phyloP scores from a whole-genome alignment of 73 alveolate genomes.

The Paramecium biaurelia region DNA sequence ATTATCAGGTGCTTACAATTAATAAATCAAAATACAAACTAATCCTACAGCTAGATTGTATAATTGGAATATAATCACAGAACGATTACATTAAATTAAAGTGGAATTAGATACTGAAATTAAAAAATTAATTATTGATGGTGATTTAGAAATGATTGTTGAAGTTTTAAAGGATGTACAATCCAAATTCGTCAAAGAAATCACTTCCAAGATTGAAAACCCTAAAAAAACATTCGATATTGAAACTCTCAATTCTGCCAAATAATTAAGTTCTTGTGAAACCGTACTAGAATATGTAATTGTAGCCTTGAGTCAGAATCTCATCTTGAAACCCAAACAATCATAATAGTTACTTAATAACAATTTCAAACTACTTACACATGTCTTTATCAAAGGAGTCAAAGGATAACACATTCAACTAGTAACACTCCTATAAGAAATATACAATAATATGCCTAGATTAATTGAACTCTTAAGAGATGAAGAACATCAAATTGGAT shows the following conservation, averaged over 20 bases:
- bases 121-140: conserved; percentile 15
- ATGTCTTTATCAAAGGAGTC: conserved; percentile 25
- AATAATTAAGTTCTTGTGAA: not conserved
- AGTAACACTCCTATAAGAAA: not conserved
- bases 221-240: not conserved
- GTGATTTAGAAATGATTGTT: conserved; percentile 41
- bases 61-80: conserved; percentile 37
- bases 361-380: not conserved
- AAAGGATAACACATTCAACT: not conserved
- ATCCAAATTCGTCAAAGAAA: not conserved
- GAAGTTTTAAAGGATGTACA: not conserved
- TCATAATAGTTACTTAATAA: not conserved
- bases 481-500: conserved; percentile 24
- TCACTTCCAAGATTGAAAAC: not conserved
- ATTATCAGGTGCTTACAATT: not conserved
- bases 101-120: not conserved
- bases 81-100: conserved; percentile 21
- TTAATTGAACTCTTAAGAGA: not conserved
- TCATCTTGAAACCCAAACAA: not conserved
- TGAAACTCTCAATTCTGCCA: conserved; percentile 29
- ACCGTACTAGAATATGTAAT: not conserved
- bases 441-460: conserved; percentile 37
- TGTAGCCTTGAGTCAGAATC: not conserved
- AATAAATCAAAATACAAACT: not conserved
- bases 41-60: conserved; percentile 15